phyloP scores from a whole-genome alignment of 2,329 filamentous ascomycete species.

The Sarocladiaceae sp. region DNA sequence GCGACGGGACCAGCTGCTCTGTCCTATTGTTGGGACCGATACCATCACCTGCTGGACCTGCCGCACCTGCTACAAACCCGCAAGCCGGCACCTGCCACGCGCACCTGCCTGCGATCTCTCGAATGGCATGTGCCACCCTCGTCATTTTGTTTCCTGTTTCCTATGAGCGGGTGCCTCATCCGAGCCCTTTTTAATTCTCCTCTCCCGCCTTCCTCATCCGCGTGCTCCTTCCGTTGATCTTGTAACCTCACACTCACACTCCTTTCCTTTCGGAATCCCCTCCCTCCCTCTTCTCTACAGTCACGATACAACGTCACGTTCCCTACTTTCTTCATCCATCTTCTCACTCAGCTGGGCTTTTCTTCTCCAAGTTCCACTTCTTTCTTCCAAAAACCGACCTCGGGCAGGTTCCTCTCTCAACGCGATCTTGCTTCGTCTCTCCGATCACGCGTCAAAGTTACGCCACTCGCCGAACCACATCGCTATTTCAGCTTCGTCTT shows the following conservation, averaged over 20 bases:
- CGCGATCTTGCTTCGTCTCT: slow-evolving; percentile 2
- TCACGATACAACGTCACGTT: slow-evolving; percentile 5
- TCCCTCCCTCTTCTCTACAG: slow-evolving; percentile 4
- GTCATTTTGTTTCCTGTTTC: too few relatives aligned
- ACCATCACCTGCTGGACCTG: slow-evolving; percentile 1
- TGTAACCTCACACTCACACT: not conserved
- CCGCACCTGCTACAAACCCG: not conserved
- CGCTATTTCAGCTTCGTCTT: too few relatives aligned
- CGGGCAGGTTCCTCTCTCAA: slow-evolving; percentile 7
- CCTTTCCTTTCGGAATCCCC: slow-evolving; percentile 1
- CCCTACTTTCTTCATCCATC: not conserved
- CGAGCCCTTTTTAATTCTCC: too few relatives aligned
- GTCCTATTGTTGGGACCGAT: not conserved
- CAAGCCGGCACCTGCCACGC: too few relatives aligned
- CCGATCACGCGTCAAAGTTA: not conserved
- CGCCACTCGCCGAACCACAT: too few relatives aligned
- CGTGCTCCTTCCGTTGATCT: not conserved
- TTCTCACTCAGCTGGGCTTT: not conserved
- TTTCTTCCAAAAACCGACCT: not conserved
- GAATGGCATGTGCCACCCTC: too few relatives aligned
- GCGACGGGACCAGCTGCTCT: slow-evolving; percentile 1
- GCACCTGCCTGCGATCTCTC: too few relatives aligned
- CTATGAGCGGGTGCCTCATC: too few relatives aligned
- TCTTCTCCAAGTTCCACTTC: not conserved
- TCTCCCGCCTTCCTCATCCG: not conserved